phyloP scores from a whole-genome alignment of 192 early-diverging fungal genomes.

The Backusella psychrophila region DNA sequence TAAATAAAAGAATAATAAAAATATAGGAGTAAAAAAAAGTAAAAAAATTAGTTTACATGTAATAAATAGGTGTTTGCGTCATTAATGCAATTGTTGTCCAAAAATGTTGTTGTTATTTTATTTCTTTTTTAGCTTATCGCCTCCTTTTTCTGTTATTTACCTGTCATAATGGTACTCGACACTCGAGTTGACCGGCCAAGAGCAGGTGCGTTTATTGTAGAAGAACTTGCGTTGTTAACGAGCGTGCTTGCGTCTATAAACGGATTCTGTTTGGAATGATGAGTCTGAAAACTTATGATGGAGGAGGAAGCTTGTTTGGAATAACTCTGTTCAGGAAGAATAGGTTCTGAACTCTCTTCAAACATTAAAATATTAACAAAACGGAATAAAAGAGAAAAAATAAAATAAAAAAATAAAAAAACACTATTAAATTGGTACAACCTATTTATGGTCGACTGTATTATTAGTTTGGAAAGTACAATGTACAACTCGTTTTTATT shows the following conservation, averaged over 20 bases:
- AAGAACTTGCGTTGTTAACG: slow-evolving; percentile 2
- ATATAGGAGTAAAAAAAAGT: neutral
- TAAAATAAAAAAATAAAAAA: neutral
- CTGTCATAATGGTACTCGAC: slow-evolving; percentile 8
- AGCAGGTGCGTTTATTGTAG: neutral
- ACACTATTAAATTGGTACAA: neutral
- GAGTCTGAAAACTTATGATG: neutral
- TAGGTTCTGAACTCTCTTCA: slow-evolving; percentile 6
- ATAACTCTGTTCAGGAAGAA: neutral
- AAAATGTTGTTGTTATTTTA: neutral
- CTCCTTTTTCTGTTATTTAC: neutral
- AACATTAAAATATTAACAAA: neutral
- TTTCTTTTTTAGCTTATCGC: neutral
- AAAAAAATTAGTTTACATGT: neutral
- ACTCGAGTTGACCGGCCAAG: neutral
- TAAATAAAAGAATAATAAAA: neutral
- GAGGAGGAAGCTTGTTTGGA: neutral
- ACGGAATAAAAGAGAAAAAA: neutral
- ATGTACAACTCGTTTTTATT: neutral
- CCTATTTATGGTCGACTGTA: no score
- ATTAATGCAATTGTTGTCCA: slow-evolving; percentile 9
- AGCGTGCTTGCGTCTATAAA: neutral
- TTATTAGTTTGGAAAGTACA: neutral
- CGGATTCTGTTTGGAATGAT: neutral
- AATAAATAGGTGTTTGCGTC: neutral